Percentiles rank a stretch among this genome's conserved stretches.
Conservation (phyloP, 345 rosid species). For the Hypericum perforatum region DNA sequence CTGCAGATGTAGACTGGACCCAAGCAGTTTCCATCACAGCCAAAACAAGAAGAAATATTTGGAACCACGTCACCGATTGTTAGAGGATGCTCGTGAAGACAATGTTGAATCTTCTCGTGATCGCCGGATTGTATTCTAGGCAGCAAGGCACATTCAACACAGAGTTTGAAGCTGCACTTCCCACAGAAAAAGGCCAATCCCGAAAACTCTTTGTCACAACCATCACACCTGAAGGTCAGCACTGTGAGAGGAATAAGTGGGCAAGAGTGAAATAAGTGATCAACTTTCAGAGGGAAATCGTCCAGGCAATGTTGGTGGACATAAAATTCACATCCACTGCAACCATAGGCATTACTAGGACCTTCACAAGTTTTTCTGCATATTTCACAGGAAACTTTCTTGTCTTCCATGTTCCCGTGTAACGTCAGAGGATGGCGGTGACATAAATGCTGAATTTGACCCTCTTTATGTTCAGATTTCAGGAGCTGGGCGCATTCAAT, state of each 20-base stretch:
- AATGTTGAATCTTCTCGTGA: background rate
- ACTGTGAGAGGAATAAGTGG: constrained; percentile 1
- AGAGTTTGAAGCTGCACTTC: background rate
- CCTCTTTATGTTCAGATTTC: background rate
- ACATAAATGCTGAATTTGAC: constrained; percentile 5
- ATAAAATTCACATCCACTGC: background rate
- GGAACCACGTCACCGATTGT: background rate
- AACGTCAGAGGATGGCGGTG: constrained; percentile 9
- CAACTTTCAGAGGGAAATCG: background rate
- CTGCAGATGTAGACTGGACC: background rate
- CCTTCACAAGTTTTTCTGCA: constrained; percentile 1
- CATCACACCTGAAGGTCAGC: background rate
- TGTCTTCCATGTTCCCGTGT: background rate
- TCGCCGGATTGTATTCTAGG: constrained; percentile 4
- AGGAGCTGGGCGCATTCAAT: background rate
- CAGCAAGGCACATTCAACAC: constrained; percentile 9
- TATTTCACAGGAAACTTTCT: constrained; percentile 4
- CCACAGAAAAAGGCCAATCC: constrained; percentile 4
- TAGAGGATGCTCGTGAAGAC: constrained; percentile 5
- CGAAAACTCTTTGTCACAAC: background rate
- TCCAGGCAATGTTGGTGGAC: constrained; percentile 6
- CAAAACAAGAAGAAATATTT: background rate
- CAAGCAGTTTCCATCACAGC: background rate
- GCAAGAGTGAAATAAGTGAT: constrained; percentile 8
- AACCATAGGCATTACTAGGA: background rate